Conservation (phyloP, 805 yeast species). For the Candida adriatica region DNA sequence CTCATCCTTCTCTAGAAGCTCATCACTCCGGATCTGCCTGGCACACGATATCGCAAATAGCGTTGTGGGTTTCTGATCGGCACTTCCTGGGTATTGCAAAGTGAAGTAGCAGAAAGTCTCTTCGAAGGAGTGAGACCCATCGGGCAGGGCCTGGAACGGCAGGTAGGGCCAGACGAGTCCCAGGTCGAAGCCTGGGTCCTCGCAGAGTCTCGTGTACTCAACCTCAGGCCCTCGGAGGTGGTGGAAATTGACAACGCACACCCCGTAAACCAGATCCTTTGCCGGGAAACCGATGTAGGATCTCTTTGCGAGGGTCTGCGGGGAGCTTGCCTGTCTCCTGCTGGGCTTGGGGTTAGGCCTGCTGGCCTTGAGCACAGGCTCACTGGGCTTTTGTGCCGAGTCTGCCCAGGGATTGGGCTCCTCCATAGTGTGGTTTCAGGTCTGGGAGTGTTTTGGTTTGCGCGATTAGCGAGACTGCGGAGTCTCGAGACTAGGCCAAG, state of each 20-base stretch:
- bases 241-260: constrained; percentile 88
- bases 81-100: constrained; percentile 42
- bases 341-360: no score
- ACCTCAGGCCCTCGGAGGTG: constrained; percentile 92
- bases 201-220: constrained; percentile 61
- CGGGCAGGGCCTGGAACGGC: constrained; percentile 94
- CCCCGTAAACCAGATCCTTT: constrained; percentile 55
- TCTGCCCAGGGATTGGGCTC: constrained; percentile 21
- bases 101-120: constrained; percentile 93
- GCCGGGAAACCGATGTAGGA: constrained; percentile 16
- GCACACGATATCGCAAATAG: constrained; percentile 95
- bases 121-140: constrained; percentile 89
- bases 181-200: constrained; percentile 25
- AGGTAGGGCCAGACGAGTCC: constrained; percentile 69
- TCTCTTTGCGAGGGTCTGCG: constrained; percentile 12
- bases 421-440: neutral
- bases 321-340: constrained; percentile 3
- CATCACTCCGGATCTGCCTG: constrained; percentile 65
- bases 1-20: constrained; percentile 46
- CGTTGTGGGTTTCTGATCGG: constrained; percentile 43
- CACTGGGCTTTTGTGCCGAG: no score
- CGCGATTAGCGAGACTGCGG: neutral
- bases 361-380: no score
- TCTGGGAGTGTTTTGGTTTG: neutral
- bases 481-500: neutral